Evolutionary conservation across 768 basidiomycete species (phyloP), one percentile per base, ranked within the genome.

Genomic region (Strobilomyces echinocephalus): DNA sequence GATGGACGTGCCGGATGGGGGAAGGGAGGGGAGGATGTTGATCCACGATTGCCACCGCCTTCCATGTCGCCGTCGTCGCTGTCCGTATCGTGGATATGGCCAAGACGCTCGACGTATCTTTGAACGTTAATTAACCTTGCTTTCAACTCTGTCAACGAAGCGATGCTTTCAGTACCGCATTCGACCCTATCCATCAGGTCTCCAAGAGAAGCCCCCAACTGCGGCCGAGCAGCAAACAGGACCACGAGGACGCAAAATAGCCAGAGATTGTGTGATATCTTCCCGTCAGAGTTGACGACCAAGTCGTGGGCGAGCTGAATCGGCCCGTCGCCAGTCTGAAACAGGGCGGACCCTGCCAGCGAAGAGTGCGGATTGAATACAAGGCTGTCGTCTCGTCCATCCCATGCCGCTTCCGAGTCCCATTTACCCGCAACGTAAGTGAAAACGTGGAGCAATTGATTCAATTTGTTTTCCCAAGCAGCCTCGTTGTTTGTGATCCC

Each of bases 201-300:
- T 38, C 39, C 40, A 52, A 69, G 51, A 46, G 53, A 57, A 50
- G 60, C 9, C 18, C 36, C 42, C 2, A 46, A 56, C 20, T 51
- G 53, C 39, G 57, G 18, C 58, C 46, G 52, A 38, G 48, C 48
- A 45, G 57, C 56, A 48, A 61, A 61, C 48, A 59, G 21, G 30
- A 63, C 66, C 49, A 62, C 50, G 18, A 78, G 60, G 35, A 70
- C 60, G 57, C 75, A 73, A 46, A 75, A 62, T 10, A 77, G 52
- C 82, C 82, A 83, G 5, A 84, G 69, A 33, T 68, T 67, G 56
- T 74, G 72, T 1, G 81, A 80, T 40, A 82, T 60, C 56, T 69
- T 75, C 3, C 80, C 81, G 58, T 84, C 83, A 15, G 71, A 69
- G 58, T 83, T 75, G 49, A 82, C 58, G 50, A 63, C 68, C 41